phyloP scores from a whole-genome alignment of 1,284 basidiomycete species.

The Sphagnurus paluster region DNA sequence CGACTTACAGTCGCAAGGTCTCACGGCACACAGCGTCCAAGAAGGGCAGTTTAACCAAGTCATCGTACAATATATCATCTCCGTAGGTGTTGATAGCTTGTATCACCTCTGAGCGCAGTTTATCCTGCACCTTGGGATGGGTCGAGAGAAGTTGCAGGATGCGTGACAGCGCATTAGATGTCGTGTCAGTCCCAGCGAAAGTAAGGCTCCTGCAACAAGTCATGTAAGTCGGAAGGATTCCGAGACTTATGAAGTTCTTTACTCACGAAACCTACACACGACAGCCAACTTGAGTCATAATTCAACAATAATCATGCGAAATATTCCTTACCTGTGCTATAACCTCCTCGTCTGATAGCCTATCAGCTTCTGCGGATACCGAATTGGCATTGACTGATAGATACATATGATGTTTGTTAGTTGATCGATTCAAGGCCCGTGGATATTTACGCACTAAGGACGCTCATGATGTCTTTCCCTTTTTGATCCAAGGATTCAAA shows the following conservation, averaged over 20 bases:
- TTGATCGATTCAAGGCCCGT: not conserved
- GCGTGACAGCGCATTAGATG: constrained; percentile 40
- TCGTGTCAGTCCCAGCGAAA: constrained; percentile 49
- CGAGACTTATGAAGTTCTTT: not conserved
- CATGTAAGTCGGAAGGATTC: not conserved
- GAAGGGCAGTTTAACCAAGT: constrained; percentile 33
- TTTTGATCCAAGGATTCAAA: constrained; percentile 31
- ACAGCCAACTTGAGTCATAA: not conserved
- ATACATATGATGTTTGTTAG: too few relatives aligned
- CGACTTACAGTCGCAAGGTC: constrained; percentile 26
- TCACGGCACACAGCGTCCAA: constrained; percentile 41
- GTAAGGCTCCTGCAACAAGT: constrained; percentile 35
- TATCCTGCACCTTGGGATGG: constrained; percentile 37
- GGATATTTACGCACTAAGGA: constrained; percentile 37
- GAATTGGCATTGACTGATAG: constrained; percentile 29
- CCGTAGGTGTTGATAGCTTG: constrained; percentile 24
- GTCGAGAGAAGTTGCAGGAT: constrained; percentile 36
- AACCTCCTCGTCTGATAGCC: constrained; percentile 19
- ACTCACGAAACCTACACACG: constrained; percentile 43
- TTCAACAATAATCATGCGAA: constrained; percentile 13
- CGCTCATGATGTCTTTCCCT: constrained; percentile 47
- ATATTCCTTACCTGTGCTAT: constrained; percentile 15
- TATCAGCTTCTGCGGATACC: constrained; percentile 18
- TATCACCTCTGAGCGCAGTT: constrained; percentile 36
- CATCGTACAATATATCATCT: constrained; percentile 33